Percentiles rank a stretch among this genome's conserved stretches.
phyloP scores from a whole-genome alignment of 192 early-diverging fungal species.

The Coemansia sp. region DNA sequence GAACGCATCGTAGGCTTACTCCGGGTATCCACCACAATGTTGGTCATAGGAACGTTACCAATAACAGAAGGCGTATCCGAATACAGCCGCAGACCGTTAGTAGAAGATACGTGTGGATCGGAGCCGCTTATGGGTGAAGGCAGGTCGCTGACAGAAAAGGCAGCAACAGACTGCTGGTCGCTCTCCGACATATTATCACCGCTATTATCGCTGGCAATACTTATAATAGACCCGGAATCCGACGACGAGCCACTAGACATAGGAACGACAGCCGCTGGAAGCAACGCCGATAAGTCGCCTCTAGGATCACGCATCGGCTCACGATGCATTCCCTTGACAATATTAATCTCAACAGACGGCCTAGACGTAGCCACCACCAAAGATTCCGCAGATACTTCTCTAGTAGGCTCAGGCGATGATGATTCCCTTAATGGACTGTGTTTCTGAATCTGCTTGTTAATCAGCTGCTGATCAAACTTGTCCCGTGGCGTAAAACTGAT shows the following conservation, averaged over 20 bases:
- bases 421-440: background rate
- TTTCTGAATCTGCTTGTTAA: conserved; percentile 3
- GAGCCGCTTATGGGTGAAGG: conserved; percentile 11
- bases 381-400: background rate
- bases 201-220: conserved; percentile 20
- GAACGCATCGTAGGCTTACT: too few species aligned
- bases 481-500: conserved; percentile 39
- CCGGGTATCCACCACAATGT: too few species aligned
- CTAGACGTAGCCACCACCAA: background rate
- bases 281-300: conserved; percentile 36
- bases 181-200: conserved; percentile 1
- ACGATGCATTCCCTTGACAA: conserved; percentile 26
- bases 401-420: background rate
- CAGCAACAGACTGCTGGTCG: conserved; percentile 3
- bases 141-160: conserved; percentile 20
- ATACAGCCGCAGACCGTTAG: conserved; percentile 18
- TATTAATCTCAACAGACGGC: conserved; percentile 32
- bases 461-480: conserved; percentile 18
- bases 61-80: conserved; percentile 19
- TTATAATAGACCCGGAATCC: background rate
- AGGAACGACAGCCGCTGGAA: background rate
- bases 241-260: conserved; percentile 3
- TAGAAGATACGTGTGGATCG: background rate
- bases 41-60: conserved; percentile 21
- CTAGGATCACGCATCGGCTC: conserved; percentile 46